Percentiles rank a stretch among this genome's conserved stretches.
Conservation (phyloP, 176 grass and related monocot genomes). For the Luzula sylvatica region DNA sequence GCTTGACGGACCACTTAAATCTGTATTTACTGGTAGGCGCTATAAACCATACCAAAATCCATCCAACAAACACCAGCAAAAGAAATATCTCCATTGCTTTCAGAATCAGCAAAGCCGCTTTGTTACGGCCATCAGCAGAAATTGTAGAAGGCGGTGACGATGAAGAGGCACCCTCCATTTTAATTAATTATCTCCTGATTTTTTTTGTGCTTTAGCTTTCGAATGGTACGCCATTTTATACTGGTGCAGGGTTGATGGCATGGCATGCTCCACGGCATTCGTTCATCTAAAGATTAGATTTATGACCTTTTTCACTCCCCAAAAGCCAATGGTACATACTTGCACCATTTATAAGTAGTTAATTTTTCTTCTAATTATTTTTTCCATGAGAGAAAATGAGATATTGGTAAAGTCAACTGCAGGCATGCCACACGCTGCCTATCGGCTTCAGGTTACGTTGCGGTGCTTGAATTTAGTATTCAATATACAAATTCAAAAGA, state of each 20-base stretch:
- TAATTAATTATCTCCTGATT: not conserved
- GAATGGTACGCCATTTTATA: slow-evolving; percentile 15
- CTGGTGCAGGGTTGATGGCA: slow-evolving; percentile 1
- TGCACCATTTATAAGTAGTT: too few species aligned
- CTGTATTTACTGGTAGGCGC: slow-evolving; percentile 25
- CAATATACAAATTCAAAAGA: not conserved
- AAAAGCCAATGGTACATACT: too few species aligned
- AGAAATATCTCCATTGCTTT: slow-evolving; percentile 18
- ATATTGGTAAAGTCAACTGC: slow-evolving; percentile 19
- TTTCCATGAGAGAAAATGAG: too few species aligned
- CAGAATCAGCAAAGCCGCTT: not conserved
- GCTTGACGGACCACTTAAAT: slow-evolving; percentile 28
- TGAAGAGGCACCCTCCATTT: not conserved
- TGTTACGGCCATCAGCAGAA: not conserved
- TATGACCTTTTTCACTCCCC: not conserved
- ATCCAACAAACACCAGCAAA: slow-evolving; percentile 27
- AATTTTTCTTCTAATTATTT: too few species aligned
- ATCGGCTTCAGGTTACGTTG: slow-evolving; percentile 8
- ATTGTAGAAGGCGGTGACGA: not conserved
- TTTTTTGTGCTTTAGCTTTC: slow-evolving; percentile 1
- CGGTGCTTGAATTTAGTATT: slow-evolving; percentile 5
- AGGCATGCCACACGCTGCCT: not conserved
- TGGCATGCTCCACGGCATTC: slow-evolving; percentile 24
- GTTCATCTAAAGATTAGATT: not conserved
- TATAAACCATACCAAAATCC: slow-evolving; percentile 39